Evolutionary conservation across 495 filamentous ascomycete species (phyloP), one percentile per base, ranked within the genome.

Genomic region (Alectoria sarmentosa): DNA sequence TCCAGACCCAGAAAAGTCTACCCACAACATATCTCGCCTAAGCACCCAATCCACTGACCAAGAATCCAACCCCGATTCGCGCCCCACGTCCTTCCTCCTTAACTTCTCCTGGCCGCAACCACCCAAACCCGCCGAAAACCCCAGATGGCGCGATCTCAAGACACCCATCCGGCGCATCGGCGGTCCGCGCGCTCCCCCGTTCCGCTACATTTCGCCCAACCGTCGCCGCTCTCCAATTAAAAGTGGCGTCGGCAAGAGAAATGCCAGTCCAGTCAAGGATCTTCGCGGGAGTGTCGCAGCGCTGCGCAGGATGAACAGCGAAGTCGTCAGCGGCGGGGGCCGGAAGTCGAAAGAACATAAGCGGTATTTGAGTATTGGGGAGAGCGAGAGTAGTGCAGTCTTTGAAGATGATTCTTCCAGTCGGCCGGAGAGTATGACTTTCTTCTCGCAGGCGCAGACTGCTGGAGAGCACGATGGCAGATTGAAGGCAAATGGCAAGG

Each of bases 221-320:
- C 62, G 46, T 4, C 46, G 58, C 28, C 46, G 34, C 49, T 63
- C 39, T 3, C 52, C 62, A 10, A 26, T 34, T 54, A 28, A 30
- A 11, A 49, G 26, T 23, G 60, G 56, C 48, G 37, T 65, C 0
- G 54, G 66, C 30, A 62, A 65, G 37, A 14, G 36, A 15, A n/a
- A 39, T 17, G 14, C 13, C 37, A 36, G 38, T 42, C 60, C 61
- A 1, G 42, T 54, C 54, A 30, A 39, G 11, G 41, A 37, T 42
- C 52, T 46, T 2, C 30, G 52, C 15, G 49, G 48, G 37, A 61
- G 60, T 41, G 64, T 66, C 1, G 54, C 54, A 21, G 54, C 62
- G 28, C 28, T 71, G 19, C 46, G 69, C 26, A 52, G 69, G 26
- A 69, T 70, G 69, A 73, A 72, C 46, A 70, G 68, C 54, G 71